These are phyloP conservation scores for Stachybotrys chlorohalonatus DNA, from an alignment of 2,329 filamentous ascomycete species.

Conservation along the genomic window DNA sequence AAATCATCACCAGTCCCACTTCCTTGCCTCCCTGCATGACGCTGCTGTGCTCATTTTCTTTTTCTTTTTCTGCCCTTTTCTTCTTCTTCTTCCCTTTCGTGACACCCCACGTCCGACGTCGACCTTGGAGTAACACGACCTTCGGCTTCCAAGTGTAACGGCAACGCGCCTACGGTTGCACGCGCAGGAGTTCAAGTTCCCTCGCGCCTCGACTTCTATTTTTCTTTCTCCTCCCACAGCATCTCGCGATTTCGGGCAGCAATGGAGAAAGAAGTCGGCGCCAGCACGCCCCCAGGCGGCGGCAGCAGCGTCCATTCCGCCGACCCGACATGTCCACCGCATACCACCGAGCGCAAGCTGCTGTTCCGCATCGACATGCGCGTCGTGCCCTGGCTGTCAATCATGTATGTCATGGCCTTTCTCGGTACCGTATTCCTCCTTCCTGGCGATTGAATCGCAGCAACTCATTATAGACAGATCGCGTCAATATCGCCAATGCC, in stretches of 20 bases:
- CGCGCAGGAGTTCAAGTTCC: too few relatives aligned
- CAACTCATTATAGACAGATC: conserved; percentile 25
- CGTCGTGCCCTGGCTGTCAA: conserved; percentile 62
- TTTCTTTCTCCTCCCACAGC: background rate
- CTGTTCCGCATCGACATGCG: conserved; percentile 62
- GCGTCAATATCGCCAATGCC: conserved; percentile 76
- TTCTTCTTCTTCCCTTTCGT: too few relatives aligned
- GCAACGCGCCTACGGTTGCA: too few relatives aligned
- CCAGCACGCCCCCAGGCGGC: too few relatives aligned
- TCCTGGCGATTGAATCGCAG: background rate
- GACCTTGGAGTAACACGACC: too few relatives aligned
- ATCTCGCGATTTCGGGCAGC: background rate
- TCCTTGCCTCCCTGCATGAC: too few relatives aligned
- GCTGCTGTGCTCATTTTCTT: too few relatives aligned
- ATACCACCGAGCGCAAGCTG: conserved; percentile 55
- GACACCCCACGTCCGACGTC: too few relatives aligned
- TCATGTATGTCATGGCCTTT: conserved; percentile 65
- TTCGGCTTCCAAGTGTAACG: too few relatives aligned
- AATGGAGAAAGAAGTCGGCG: background rate
- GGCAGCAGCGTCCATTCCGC: background rate
- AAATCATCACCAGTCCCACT: too few relatives aligned
- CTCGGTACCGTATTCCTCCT: conserved; percentile 29
- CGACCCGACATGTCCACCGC: conserved; percentile 31
- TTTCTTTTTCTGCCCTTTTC: too few relatives aligned
- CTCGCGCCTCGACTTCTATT: background rate